Evolutionary conservation across 441 rosid genomes (phyloP).

Genomic region (Euphorbia schlechtendalii): DNA sequence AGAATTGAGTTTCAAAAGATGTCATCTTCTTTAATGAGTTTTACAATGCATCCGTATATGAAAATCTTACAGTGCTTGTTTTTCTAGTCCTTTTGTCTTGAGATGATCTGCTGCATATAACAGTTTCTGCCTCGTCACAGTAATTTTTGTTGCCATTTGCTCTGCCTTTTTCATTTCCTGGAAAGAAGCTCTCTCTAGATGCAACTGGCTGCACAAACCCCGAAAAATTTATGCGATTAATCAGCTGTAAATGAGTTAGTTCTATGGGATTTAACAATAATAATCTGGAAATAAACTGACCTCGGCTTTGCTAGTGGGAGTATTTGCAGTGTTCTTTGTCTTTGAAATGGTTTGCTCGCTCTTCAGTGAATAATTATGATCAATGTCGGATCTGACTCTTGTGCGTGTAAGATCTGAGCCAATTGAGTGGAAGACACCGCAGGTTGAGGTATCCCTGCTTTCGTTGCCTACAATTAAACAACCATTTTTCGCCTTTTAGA

Average conservation of each 20-base stretch:
- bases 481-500: not conserved
- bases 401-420: slow-evolving; percentile 94
- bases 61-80: slow-evolving; percentile 66
- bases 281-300: slow-evolving; percentile 23
- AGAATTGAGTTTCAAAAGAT: not conserved
- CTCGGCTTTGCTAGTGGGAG: slow-evolving; percentile 71
- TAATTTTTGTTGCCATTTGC: slow-evolving; percentile 27
- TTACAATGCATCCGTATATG: not conserved
- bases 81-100: slow-evolving; percentile 64
- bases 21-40: not conserved
- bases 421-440: slow-evolving; percentile 74
- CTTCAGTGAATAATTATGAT: slow-evolving; percentile 42
- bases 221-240: not conserved
- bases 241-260: not conserved
- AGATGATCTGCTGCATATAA: slow-evolving; percentile 43
- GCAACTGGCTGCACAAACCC: slow-evolving; percentile 52
- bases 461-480: slow-evolving; percentile 29
- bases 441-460: slow-evolving; percentile 58
- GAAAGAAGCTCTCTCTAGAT: slow-evolving; percentile 71
- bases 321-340: slow-evolving; percentile 42
- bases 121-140: slow-evolving; percentile 33
- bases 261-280: not conserved
- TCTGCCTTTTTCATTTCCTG: slow-evolving; percentile 33
- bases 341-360: slow-evolving; percentile 61
- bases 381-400: slow-evolving; percentile 47